Percentiles rank a stretch among this genome's conserved stretches.
These are phyloP conservation scores for Aspergillus sp. DNA, from an alignment of 2,329 filamentous ascomycete species.

Conservation along the genomic window DNA sequence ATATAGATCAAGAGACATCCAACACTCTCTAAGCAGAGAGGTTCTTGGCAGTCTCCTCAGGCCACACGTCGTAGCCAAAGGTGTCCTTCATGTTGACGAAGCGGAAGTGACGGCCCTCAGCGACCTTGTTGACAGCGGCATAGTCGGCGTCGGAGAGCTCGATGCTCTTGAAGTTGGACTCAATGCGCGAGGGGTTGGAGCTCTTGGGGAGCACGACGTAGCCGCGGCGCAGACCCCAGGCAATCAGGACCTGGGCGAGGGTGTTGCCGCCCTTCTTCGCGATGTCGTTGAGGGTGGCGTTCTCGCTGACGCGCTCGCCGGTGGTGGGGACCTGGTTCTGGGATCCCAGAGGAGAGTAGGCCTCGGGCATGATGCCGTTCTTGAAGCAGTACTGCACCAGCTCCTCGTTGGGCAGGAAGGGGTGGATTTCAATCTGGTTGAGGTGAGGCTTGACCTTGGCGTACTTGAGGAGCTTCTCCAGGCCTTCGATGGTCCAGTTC, in stretches of 20 bases:
- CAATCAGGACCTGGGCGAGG: constrained; percentile 62
- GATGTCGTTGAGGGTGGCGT: constrained; percentile 59
- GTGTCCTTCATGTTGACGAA: constrained; percentile 84
- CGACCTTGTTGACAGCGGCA: constrained; percentile 62
- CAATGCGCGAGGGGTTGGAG: constrained; percentile 64
- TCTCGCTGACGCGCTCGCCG: constrained; percentile 64
- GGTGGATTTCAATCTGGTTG: constrained; percentile 50
- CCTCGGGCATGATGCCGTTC: constrained; percentile 41
- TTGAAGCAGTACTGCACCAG: constrained; percentile 44
- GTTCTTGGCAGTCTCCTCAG: constrained; percentile 52
- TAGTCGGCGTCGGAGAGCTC: constrained; percentile 59
- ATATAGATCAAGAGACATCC: neutral
- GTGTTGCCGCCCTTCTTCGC: constrained; percentile 59
- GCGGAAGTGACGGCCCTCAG: constrained; percentile 64
- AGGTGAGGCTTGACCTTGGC: constrained; percentile 44
- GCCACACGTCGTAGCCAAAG: constrained; percentile 72
- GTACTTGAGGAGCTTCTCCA: constrained; percentile 47
- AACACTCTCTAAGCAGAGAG: constrained; percentile 25
- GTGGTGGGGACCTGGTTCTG: constrained; percentile 69
- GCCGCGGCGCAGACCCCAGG: constrained; percentile 66
- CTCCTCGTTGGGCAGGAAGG: constrained; percentile 49
- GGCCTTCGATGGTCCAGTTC: constrained; percentile 63
- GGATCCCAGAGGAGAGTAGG: constrained; percentile 55
- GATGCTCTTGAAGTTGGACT: constrained; percentile 67
- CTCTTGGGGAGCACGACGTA: constrained; percentile 71